These are phyloP conservation scores for Proliferodiscus dingleyae DNA, from an alignment of 2,329 filamentous ascomycete genomes.

Conservation along the genomic window DNA sequence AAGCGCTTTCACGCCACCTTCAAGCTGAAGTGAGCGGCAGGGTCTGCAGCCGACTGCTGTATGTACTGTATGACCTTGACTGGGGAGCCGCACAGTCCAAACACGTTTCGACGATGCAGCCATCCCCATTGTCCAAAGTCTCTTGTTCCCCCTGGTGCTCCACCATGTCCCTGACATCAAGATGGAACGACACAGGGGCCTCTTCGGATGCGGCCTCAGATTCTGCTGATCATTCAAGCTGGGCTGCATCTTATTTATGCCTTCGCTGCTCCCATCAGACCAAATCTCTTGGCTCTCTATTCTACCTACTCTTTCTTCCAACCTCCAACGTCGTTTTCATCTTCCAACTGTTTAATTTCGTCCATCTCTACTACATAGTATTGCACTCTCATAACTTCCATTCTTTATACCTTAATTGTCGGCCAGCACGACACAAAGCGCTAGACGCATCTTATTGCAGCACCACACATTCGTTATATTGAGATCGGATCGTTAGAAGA, in stretches of 20 bases:
- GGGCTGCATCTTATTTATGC: conserved; percentile 10
- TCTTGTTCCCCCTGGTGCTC: neutral
- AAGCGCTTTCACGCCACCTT: neutral
- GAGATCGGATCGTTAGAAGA: conserved; percentile 13
- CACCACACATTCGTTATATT: conserved; percentile 21
- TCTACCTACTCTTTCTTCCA: conserved; percentile 5
- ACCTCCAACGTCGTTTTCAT: conserved; percentile 6
- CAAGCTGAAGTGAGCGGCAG: neutral
- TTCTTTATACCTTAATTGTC: conserved; percentile 27
- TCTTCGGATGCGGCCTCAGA: neutral
- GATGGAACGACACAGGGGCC: neutral
- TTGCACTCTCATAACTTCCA: conserved; percentile 5
- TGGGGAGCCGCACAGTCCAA: conserved; percentile 5
- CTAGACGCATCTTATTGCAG: conserved; percentile 23
- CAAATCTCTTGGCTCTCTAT: conserved; percentile 5
- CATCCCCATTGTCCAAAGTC: too few relatives aligned
- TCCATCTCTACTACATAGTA: conserved; percentile 1
- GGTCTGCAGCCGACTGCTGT: conserved; percentile 5
- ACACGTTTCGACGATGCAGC: conserved; percentile 8
- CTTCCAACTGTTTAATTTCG: conserved; percentile 8
- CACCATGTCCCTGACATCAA: neutral
- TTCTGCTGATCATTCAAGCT: conserved; percentile 7
- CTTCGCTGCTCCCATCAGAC: conserved; percentile 10
- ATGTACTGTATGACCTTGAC: too few relatives aligned
- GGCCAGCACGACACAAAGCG: conserved; percentile 31